phyloP scores from a whole-genome alignment of 148 eudicot genomes.

The Rheum nobile region DNA sequence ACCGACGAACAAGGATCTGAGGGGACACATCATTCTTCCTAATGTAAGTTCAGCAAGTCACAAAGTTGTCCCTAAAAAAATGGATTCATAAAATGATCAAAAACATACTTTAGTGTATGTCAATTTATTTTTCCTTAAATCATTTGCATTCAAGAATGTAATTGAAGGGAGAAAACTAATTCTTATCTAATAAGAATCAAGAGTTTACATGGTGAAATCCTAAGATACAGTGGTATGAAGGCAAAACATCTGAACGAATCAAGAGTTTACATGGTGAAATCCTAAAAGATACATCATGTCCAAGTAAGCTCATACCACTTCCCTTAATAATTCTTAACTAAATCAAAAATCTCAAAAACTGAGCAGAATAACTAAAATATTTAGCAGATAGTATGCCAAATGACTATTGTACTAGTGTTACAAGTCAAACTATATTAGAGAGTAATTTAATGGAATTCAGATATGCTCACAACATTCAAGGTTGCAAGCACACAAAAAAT shows the following conservation, averaged over 20 bases:
- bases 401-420: not conserved
- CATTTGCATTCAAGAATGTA: not conserved
- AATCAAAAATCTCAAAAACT: not conserved
- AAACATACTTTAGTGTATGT: no score
- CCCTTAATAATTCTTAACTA: not conserved
- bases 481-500: constrained; percentile 81
- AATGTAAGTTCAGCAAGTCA: not conserved
- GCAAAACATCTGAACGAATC: no score
- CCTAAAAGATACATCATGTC: not conserved
- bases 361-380: not conserved
- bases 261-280: not conserved
- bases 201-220: no score
- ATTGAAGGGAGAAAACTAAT: no score
- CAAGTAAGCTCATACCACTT: not conserved
- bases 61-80: not conserved
- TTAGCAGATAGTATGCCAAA: not conserved
- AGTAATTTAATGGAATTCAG: not conserved
- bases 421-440: not conserved
- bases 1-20: no score
- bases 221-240: no score
- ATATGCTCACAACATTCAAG: constrained; percentile 57
- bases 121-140: not conserved
- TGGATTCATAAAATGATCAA: no score
- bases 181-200: no score
- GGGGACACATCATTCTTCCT: no score